phyloP scores from a whole-genome alignment of 345 rosid species.

The Syzygium grande region DNA sequence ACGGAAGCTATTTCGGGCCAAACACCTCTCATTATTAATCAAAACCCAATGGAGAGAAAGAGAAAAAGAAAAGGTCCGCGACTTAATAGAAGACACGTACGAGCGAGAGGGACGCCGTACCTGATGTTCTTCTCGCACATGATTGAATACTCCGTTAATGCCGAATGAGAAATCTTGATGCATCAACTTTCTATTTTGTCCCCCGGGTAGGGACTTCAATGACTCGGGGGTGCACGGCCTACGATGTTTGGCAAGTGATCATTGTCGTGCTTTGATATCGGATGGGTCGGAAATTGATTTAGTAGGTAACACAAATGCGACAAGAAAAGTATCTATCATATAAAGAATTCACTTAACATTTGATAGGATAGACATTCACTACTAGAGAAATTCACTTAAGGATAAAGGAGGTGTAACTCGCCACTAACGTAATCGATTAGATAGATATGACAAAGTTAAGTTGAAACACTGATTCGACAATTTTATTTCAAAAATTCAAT shows the following conservation, averaged over 20 bases:
- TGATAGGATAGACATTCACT: background rate
- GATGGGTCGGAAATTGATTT: background rate
- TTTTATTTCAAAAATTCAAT: background rate
- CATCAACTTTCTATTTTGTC: background rate
- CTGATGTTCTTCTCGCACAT: background rate
- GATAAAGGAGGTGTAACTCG: background rate
- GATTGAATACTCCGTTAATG: background rate
- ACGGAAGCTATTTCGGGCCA: background rate
- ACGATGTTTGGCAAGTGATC: background rate
- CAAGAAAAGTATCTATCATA: background rate
- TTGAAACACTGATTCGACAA: background rate
- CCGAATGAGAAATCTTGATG: background rate
- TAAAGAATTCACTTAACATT: background rate
- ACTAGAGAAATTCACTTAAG: background rate
- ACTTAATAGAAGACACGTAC: background rate
- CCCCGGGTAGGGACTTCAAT: background rate
- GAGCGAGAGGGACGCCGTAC: background rate
- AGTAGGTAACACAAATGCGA: background rate
- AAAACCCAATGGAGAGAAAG: background rate
- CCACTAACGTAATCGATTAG: background rate
- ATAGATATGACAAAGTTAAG: no score
- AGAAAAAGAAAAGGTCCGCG: background rate
- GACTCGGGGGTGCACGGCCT: background rate
- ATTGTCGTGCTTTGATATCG: background rate
- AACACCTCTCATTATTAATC: background rate